Conservation (phyloP, 352 stramenopile species). For the Phytophthora syringae region DNA sequence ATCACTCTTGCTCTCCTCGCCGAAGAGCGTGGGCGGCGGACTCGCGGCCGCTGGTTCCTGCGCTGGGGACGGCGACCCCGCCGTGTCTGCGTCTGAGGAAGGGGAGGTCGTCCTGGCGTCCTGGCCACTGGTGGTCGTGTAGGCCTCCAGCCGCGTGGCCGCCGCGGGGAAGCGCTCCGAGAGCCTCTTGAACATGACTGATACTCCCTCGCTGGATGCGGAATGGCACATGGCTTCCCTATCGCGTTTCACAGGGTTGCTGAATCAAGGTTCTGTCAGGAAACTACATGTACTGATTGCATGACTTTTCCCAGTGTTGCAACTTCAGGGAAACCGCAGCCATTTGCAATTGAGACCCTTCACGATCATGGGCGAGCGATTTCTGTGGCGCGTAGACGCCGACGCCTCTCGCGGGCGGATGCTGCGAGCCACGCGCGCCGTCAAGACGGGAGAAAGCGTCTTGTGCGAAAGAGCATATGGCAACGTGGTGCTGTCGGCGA, state of each 20-base stretch:
- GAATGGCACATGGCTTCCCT: no score
- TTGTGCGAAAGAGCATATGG: slow-evolving; percentile 43
- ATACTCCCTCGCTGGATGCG: slow-evolving; percentile 4
- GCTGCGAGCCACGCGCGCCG: slow-evolving; percentile 30
- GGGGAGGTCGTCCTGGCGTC: slow-evolving; percentile 28
- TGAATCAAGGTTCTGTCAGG: no score
- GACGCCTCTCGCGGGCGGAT: slow-evolving; percentile 36
- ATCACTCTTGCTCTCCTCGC: slow-evolving; percentile 40
- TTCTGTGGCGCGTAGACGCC: slow-evolving; percentile 43
- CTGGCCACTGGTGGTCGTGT: slow-evolving; percentile 38
- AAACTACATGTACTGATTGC: no score
- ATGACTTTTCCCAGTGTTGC: no score
- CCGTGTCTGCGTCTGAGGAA: slow-evolving; percentile 20
- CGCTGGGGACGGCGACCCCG: slow-evolving; percentile 15
- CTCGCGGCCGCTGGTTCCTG: slow-evolving; percentile 17
- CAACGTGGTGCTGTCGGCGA: slow-evolving; percentile 41
- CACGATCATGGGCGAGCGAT: slow-evolving; percentile 13
- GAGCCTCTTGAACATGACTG: slow-evolving; percentile 85
- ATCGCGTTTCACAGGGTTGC: no score
- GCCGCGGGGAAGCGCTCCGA: slow-evolving; percentile 78
- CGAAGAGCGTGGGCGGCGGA: slow-evolving; percentile 32
- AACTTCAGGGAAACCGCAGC: slow-evolving; percentile 3
- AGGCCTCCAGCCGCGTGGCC: slow-evolving; percentile 71
- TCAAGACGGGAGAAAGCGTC: slow-evolving; percentile 39
- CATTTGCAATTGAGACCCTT: slow-evolving; percentile 7